Conservation (phyloP, 2,329 filamentous ascomycete species). For the Penicillium paneum region DNA sequence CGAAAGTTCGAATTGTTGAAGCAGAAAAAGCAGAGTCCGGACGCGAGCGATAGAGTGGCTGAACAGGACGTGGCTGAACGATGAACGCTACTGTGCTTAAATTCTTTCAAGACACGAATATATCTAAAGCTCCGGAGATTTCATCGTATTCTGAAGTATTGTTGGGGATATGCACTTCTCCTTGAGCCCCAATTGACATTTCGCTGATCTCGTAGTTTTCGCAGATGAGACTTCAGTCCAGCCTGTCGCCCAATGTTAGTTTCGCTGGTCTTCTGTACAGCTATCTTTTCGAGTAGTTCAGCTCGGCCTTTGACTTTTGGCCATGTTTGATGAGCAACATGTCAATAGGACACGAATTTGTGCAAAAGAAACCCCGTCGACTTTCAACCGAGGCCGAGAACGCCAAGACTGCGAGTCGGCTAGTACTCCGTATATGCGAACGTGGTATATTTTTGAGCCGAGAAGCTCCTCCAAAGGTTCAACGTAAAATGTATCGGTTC, state of each 20-base stretch:
- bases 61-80: not conserved
- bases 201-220: too few relatives aligned
- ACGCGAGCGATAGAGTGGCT: not conserved
- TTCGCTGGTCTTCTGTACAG: too few relatives aligned
- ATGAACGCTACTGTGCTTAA: not conserved
- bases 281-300: not conserved
- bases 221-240: not conserved
- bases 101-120: not conserved
- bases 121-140: too few relatives aligned
- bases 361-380: not conserved
- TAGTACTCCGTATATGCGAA: slow-evolving; percentile 12
- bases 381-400: not conserved
- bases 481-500: slow-evolving; percentile 13
- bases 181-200: too few relatives aligned
- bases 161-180: not conserved
- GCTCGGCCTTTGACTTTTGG: not conserved
- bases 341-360: too few relatives aligned
- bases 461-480: not conserved
- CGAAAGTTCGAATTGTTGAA: slow-evolving; percentile 34
- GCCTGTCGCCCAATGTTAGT: not conserved
- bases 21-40: not conserved
- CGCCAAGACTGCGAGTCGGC: slow-evolving; percentile 25
- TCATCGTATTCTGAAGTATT: not conserved
- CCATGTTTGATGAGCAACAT: not conserved
- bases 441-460: not conserved